Base-by-base conservation (phyloP, 2,329 filamentous ascomycete genomes). In the Sporothrix luriei region DNA sequence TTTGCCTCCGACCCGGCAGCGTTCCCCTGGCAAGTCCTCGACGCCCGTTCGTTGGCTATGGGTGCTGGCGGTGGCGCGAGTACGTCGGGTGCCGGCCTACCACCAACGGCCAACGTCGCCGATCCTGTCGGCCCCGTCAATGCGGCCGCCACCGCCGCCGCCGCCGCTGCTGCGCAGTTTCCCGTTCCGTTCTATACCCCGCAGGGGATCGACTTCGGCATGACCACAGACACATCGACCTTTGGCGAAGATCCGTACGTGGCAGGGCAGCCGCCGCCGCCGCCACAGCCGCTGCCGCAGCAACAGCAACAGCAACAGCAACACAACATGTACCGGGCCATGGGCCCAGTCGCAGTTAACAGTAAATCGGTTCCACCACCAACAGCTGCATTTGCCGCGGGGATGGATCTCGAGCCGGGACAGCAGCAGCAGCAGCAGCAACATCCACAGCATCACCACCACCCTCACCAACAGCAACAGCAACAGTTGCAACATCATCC, bases 201-300 rank as follows among this genome's bases (percentile, higher is more conserved):
- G 9, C 46, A 38, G 6, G 52, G 57, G 6, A 51, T 68, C 16
- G 67, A 70, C n/a, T 68, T 72, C 24, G 68, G 71, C 52, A 66
- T 68, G 62, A 64, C 69, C 3, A 29, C 61, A 2, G 71, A 72
- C 26, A 66, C 49, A 14, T 33, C 70, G 5, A 66, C 69, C 14
- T 64, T 71, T 62, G 43, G 29, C 19, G 67, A 69, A 19, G 68
- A 71, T 16, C 62, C 69, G 13, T 72, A 68, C 46, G n/a, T 72
- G 57, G 29, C 54, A 16, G 61, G 64, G 40, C 70, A 48, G 26
- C 38, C 21, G 4, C n/a, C 16, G 5, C 57, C 46, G 3, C 70
- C 64, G 11, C 40, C 40, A 1, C 43, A 54, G 13, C 51, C 46
- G 48, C 59, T 40, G 26, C 67, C 11, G 24, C 62, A 57, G 16